Evolutionary conservation across 495 filamentous ascomycete genomes (phyloP).

Genomic region (Tuber microsphaerosporum): DNA sequence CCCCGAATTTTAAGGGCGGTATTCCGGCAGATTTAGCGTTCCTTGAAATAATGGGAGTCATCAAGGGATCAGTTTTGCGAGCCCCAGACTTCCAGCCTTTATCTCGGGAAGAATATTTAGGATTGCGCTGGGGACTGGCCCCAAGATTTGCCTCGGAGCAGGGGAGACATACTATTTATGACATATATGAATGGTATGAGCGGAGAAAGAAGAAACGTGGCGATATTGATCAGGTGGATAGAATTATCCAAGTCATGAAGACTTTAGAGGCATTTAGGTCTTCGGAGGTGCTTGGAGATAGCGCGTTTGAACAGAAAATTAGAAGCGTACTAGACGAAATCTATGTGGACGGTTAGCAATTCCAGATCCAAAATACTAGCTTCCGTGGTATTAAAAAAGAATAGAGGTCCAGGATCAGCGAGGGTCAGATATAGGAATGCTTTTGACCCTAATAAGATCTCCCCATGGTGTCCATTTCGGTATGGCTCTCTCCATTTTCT

Average conservation of each 20-base stretch:
- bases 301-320: conserved; percentile 26
- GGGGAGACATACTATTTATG: no score
- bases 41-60: no score
- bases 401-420: conserved; percentile 47
- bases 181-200: conserved; percentile 22
- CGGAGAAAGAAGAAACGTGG: conserved; percentile 37
- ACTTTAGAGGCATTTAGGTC: conserved; percentile 20
- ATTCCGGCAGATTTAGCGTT: conserved; percentile 27
- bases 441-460: conserved; percentile 42
- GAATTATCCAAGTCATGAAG: conserved; percentile 44
- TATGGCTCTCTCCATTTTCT: no score
- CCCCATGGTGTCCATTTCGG: conserved; percentile 11
- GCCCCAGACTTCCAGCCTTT: no score
- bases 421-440: conserved; percentile 43
- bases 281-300: conserved; percentile 13
- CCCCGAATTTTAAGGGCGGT: conserved; percentile 11
- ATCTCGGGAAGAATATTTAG: no score
- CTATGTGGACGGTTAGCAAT: conserved; percentile 44
- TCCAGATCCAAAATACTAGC: neutral
- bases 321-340: conserved; percentile 44
- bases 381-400: neutral
- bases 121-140: no score
- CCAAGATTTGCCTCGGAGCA: no score
- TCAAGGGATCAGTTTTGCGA: no score
- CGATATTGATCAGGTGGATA: conserved; percentile 18